Evolutionary conservation across 2,329 filamentous ascomycete genomes (phyloP).

Genomic region (Aspergillus sp.): DNA sequence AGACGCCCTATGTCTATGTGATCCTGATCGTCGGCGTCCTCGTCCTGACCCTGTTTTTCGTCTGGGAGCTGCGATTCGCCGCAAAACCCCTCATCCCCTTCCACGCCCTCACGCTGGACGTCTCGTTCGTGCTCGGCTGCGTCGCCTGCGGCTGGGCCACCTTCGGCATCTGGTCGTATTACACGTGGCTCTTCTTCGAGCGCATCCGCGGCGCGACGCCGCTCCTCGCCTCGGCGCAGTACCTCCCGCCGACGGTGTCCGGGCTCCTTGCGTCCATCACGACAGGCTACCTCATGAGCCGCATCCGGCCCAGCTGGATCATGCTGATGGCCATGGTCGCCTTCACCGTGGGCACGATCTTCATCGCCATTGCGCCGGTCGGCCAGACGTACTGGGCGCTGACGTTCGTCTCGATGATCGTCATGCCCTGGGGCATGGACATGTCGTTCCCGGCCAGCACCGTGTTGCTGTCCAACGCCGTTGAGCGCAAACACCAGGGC

Average conservation of each 20-base stretch:
- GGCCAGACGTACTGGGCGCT: conserved; percentile 65
- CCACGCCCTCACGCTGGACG: conserved; percentile 27
- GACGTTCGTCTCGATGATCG: conserved; percentile 57
- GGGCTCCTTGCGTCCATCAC: conserved; percentile 32
- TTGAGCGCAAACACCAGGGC: conserved; percentile 49
- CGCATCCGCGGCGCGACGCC: conserved; percentile 23
- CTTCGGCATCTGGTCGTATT: conserved; percentile 44
- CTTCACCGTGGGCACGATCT: conserved; percentile 42
- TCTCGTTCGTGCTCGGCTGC: conserved; percentile 39
- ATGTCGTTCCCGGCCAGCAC: conserved; percentile 65
- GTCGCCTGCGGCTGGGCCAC: conserved; percentile 41
- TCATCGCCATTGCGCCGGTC: conserved; percentile 49
- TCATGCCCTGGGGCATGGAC: conserved; percentile 65
- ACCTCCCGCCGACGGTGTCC: conserved; percentile 26
- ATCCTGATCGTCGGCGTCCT: conserved; percentile 58
- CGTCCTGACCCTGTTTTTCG: conserved; percentile 56
- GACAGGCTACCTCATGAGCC: conserved; percentile 24
- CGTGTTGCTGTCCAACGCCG: conserved; percentile 57
- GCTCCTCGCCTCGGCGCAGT: conserved; percentile 30
- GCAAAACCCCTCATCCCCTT: conserved; percentile 59
- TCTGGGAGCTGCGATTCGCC: conserved; percentile 47
- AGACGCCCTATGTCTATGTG: conserved; percentile 54
- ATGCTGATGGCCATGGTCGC: conserved; percentile 32
- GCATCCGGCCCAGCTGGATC: conserved; percentile 6
- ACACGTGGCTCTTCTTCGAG: conserved; percentile 35